phyloP scores from a whole-genome alignment of 805 yeast genomes.

The Candida tallmaniae region DNA sequence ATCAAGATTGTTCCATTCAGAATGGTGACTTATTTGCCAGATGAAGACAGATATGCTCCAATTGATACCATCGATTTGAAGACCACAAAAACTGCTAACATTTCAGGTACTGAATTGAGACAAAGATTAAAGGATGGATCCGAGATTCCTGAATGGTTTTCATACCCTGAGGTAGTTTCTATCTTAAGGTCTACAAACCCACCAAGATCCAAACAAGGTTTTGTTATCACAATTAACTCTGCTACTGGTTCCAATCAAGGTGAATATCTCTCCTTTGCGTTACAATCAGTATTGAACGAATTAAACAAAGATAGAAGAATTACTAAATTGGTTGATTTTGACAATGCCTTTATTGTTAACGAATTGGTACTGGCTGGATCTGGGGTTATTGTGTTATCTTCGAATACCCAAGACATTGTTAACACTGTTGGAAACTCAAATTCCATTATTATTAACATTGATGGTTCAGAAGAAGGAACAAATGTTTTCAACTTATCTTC shows the following conservation, averaged over 20 bases:
- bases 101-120: slow-evolving; percentile 93
- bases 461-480: slow-evolving; percentile 8
- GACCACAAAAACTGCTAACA: slow-evolving; percentile 73
- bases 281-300: slow-evolving; percentile 88
- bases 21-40: slow-evolving; percentile 95
- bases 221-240: slow-evolving; percentile 60
- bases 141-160: slow-evolving; percentile 94
- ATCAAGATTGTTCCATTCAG: slow-evolving; percentile 94
- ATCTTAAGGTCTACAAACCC: slow-evolving; percentile 91
- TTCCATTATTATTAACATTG: slow-evolving; percentile 36
- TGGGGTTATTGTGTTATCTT: slow-evolving; percentile 57
- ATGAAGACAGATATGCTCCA: slow-evolving; percentile 92
- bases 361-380: slow-evolving; percentile 87
- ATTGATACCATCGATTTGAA: slow-evolving; percentile 83
- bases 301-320: slow-evolving; percentile 79
- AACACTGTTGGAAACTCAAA: slow-evolving; percentile 53
- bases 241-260: slow-evolving; percentile 48
- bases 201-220: slow-evolving; percentile 87
- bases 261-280: slow-evolving; percentile 64
- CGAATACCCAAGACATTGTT: slow-evolving; percentile 32
- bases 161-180: slow-evolving; percentile 92
- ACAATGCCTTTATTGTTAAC: slow-evolving; percentile 55
- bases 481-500: slow-evolving; percentile 12
- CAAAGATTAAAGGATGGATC: slow-evolving; percentile 80
- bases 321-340: slow-evolving; percentile 45